Evolutionary conservation across 805 yeast genomes (phyloP), one percentile per base, ranked within the genome.

Genomic region (Zygosaccharomyces bailii): DNA sequence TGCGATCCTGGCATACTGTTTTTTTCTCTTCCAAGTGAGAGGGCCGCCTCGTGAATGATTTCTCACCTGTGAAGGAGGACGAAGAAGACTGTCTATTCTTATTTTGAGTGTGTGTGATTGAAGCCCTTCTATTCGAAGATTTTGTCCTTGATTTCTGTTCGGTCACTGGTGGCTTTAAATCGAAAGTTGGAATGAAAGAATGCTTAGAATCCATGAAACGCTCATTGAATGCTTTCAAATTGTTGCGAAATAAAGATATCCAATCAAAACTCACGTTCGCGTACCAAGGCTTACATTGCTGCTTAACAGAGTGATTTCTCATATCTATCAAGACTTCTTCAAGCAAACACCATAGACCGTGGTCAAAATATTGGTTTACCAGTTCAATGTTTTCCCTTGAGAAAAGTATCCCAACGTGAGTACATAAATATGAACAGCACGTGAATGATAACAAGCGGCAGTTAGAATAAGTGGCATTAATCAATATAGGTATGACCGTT

Each of bases 391-490:
- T 69, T 1, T 65, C 63, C 17, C 80, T 82, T 42, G 79, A 74
- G 25, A 88, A 65, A 11, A 86, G 55, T 2, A 78, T 57, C 23
- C 81, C 88, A 44, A 85, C 65, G 58, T 87, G 86, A 50, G 76
- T 72, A 51, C 76, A 79, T 9, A 86, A 69, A 52, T 76, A 84
- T 82, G 87, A 81, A 19, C 82, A 66, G 57, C 95, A 78, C 43
- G 78, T 75, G 39, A 72, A 70, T 48, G 79, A 70, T 29, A 89
- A 61, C 51, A 81, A 76, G 9, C 64, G 59, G 5, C 88, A 84
- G 16, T 73, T 62, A 37, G 73, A 65, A 14, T 65, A 54, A 36
- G 72, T 72, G 0, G 95, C 74, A 54, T 80, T 80, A 9, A 72
- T 65, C 10, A 86, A 56, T 10, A 88, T 56, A 0, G 72, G 46